Evolutionary conservation across 1,284 basidiomycete species (phyloP), one percentile per base, ranked within the genome.

Genomic region (Apiotrichum sp.): DNA sequence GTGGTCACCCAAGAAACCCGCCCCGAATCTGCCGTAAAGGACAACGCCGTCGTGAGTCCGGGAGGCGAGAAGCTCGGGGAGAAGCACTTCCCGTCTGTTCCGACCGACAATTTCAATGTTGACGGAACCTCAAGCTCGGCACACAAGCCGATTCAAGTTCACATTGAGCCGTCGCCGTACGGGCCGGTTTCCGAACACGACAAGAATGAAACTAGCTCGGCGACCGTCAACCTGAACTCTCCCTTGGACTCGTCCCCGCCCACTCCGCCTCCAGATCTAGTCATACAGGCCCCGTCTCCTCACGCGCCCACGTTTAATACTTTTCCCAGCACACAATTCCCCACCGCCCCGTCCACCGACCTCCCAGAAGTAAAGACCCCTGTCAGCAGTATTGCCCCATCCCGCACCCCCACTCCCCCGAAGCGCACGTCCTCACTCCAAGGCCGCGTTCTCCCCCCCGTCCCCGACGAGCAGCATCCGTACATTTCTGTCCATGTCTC

Each of bases 391-490:
- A 13, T 6, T n/a, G 22, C 34, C 36, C 36, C 47, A 5, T 48
- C 47, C 22, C 40, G 44, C 45, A 47, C 56, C 6, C 53, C 32
- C 31, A 53, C 49, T 44, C 49, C 59, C 5, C 42, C 49, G 22
- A 46, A 32, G 13, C 53, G 51, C 16, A 34, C 41, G 2, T 58
- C 53, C 8, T 43, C 48, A 6, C 43, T 42, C 6, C 34, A 32
- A 13, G 47, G 39, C 8, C 46, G 46, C 46, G 36, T 63, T 0
- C 73, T 74, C 65, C 73, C 73, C 3, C 63, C 62, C 22, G 73
- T 74, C 2, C 73, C 73, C 7, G 69, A 72, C 53, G 71, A 72
- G 49, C 64, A 67, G 46, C 68, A 70, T 53, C 70, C 70, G 0
- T 62, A 71, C 32, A 70, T 74, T 11, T 61, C 69, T 31, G 70